Percentiles rank a stretch among this genome's conserved stretches.
These are phyloP conservation scores for Arabidopsis hybrid DNA, from an alignment of 441 rosid species.

Conservation along the genomic window DNA sequence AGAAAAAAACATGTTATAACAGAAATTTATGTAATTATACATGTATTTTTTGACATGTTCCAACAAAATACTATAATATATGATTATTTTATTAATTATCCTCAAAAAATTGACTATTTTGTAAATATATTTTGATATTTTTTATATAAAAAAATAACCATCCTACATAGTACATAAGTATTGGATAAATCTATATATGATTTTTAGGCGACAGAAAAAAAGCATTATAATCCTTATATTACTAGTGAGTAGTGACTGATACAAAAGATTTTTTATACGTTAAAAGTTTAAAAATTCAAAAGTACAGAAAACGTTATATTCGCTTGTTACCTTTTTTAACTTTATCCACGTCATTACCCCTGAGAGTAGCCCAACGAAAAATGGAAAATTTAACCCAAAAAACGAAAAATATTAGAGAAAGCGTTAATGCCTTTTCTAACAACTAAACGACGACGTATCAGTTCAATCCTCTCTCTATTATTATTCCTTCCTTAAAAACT, in stretches of 20 bases:
- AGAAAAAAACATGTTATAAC: too few species aligned
- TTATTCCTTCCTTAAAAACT: constrained; percentile 6
- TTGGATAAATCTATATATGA: neutral
- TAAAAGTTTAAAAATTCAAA: neutral
- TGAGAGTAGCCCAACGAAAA: constrained; percentile 33
- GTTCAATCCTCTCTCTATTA: neutral
- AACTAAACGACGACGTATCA: constrained; percentile 31
- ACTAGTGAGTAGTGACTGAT: neutral
- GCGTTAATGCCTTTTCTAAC: constrained; percentile 30
- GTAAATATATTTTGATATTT: too few species aligned
- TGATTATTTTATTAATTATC: too few species aligned
- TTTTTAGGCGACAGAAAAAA: neutral
- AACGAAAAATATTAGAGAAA: neutral
- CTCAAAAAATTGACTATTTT: too few species aligned
- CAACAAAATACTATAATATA: too few species aligned
- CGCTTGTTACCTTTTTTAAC: constrained; percentile 21
- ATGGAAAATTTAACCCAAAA: neutral
- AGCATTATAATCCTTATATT: neutral
- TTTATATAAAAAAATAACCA: neutral
- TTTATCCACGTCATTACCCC: constrained; percentile 39
- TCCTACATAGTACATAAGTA: too few species aligned
- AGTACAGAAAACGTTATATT: constrained; percentile 34
- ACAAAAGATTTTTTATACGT: neutral
- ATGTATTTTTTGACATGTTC: too few species aligned
- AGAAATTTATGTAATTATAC: too few species aligned